Evolutionary conservation across 345 rosid species (phyloP), one percentile per base, ranked within the genome.

Genomic region (Ceriops tagal): DNA sequence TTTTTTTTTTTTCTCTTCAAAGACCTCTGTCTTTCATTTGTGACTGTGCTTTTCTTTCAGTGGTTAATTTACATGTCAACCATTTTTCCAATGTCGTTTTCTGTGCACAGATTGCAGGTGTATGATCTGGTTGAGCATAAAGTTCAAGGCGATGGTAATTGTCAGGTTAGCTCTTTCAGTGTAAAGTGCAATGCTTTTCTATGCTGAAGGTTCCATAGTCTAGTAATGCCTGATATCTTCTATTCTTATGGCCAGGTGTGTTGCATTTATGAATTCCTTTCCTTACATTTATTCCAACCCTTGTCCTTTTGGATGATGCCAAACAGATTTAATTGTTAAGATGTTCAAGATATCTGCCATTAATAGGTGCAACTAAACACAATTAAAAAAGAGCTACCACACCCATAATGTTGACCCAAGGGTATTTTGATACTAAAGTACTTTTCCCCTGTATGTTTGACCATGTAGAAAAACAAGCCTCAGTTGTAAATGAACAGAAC

Each of bases 61-160:
- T 43, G 49, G 49, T 43, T 13, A 43, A 43, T 15, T 43, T 43
- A 43, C 18, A 43, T 43, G 15, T 13, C 4, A 2, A 39, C 47
- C 6, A 39, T 39, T 43, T 43, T 43, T 43, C 16, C 49, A 43
- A 11, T 43, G 49, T 43, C 1, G 4, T 13, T 43, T 43, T 43
- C 49, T 43, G 3, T 43, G 49, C 49, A 43, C 49, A 87, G 92
- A 72, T 75, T 89, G 74, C 85, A 82, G 79, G 80, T 89, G 35
- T 89, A 85, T 79, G 84, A 83, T 71, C 69, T 89, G 64, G 85
- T 89, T 21, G 95, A 87, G 83, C 77, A 67, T 59, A 89, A 85
- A 84, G 85, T 85, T 80, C 73, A 75, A 79, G 93, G 87, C 34
- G 92, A 86, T 76, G 90, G 91, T 39, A 86, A 86, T 64, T 88